A percentile compares a stretch with the other conserved stretches of the same genome.
phyloP scores from a whole-genome alignment of 208 protist species.

The Novymonas esmeraldas region DNA sequence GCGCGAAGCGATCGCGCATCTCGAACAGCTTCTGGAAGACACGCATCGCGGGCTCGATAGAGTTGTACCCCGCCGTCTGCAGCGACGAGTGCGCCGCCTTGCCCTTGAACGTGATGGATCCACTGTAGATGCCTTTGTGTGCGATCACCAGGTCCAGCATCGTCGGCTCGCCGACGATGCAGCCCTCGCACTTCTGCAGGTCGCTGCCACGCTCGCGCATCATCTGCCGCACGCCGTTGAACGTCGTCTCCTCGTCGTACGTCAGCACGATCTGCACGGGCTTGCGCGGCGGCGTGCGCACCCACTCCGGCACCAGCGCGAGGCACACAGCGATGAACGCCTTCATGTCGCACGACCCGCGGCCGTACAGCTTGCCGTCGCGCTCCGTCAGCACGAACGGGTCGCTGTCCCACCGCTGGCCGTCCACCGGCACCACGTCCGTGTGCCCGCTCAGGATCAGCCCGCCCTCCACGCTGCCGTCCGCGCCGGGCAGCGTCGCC shows the following conservation, averaged over 20 bases:
- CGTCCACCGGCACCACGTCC: conserved; percentile 74
- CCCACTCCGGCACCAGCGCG: conserved; percentile 37
- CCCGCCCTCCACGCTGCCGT: conserved; percentile 53
- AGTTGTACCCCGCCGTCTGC: conserved; percentile 46
- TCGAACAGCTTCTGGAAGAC: conserved; percentile 40
- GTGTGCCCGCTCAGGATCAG: conserved; percentile 75
- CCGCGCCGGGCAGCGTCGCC: conserved; percentile 54
- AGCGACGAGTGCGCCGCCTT: conserved; percentile 61
- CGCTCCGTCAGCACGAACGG: conserved; percentile 65
- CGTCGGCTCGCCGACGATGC: conserved; percentile 66
- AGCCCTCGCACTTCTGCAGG: conserved; percentile 46
- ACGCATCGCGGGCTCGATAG: conserved; percentile 34
- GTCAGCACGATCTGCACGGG: conserved; percentile 62
- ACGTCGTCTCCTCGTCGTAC: conserved; percentile 59
- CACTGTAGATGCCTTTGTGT: conserved; percentile 50
- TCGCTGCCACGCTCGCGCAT: conserved; percentile 21
- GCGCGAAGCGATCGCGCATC: conserved; percentile 45
- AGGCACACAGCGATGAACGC: conserved; percentile 66
- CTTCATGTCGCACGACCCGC: conserved; percentile 79
- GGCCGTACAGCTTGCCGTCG: conserved; percentile 67
- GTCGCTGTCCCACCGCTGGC: conserved; percentile 70
- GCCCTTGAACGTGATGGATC: conserved; percentile 37
- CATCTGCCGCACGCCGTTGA: conserved; percentile 38
- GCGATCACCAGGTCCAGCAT: conserved; percentile 49
- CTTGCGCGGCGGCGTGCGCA: conserved; percentile 50